Evolutionary conservation across 129 eudicot species (phyloP), one percentile per base, ranked within the genome.

Genomic region (Helianthus tuberosus): DNA sequence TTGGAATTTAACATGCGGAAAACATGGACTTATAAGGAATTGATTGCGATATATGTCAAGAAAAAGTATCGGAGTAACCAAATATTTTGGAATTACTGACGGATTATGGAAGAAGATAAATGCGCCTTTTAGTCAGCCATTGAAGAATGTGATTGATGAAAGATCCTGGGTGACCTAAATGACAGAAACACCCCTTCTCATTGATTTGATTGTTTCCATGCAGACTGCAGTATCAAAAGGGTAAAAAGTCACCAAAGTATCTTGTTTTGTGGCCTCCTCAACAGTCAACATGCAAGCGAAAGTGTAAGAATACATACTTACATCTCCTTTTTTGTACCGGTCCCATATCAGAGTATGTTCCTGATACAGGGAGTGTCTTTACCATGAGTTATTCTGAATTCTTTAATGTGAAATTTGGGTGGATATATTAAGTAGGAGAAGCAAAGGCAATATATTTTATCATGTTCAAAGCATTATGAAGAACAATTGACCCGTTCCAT

Each of bases 41-140:
- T 93, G 13, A 85, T 88, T 75, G 72, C 79, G 29, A 69, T 55
- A 23, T 84, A 88, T 79, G 76, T 88, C 17, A 93, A 88, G 91
- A 90, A 88, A 81, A 84, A 57, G 64, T 87, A 72, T 69, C 77
- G 91, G 66, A 84, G 91, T 68, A 86, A 83, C 87, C 98, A 88
- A 73, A 66, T 93, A 11, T 93, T 93, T 64, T 93, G 98, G 98
- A 93, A 93, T 72, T 88, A 86, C 80, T 93, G 75, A 88, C 57
- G 66, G 62, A 53, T 59, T 58, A 41, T 69, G n/a, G 71, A 35
- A 47, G 74, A 38, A 39, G 44, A 71, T 38, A 35, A 68, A 62
- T 39, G 72, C 38, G 27, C 1, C 3, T 15, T 53, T 55, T 53
- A 55, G 41, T 66, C 11, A 48, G 50, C 23, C 69, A 51, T 57